phyloP scores from a whole-genome alignment of 257 asterid genomes.

The Asclepias syriaca region DNA sequence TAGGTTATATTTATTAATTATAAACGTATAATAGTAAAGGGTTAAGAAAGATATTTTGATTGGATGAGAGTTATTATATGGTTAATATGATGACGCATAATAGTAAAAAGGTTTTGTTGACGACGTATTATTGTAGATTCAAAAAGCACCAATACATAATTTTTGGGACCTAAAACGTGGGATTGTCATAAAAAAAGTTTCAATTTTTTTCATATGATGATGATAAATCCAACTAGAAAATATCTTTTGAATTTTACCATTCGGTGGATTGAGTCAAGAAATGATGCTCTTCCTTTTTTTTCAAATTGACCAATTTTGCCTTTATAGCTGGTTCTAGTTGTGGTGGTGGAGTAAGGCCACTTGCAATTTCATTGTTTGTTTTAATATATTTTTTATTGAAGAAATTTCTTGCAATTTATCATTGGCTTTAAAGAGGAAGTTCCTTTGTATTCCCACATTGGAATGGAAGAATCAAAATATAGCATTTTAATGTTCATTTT shows the following conservation, averaged over 20 bases:
- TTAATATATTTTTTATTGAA: too few species aligned
- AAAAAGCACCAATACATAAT: background rate
- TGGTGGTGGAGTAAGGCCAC: too few species aligned
- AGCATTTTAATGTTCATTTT: background rate
- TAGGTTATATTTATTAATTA: too few species aligned
- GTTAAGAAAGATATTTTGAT: too few species aligned
- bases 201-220: background rate
- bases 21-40: too few species aligned
- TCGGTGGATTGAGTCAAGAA: background rate
- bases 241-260: background rate
- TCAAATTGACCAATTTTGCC: background rate
- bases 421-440: background rate
- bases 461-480: background rate
- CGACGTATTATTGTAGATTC: background rate
- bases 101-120: background rate
- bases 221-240: background rate
- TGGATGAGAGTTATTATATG: too few species aligned
- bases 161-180: background rate
- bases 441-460: background rate
- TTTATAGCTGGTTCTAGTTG: background rate
- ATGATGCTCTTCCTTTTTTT: background rate
- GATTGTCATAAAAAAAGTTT: background rate
- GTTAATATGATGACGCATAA: too few species aligned
- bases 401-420: background rate
- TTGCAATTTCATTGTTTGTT: too few species aligned